Evolutionary conservation across 495 filamentous ascomycete genomes (phyloP), one percentile per base, ranked within the genome.

Genomic region (Cercophora samala): DNA sequence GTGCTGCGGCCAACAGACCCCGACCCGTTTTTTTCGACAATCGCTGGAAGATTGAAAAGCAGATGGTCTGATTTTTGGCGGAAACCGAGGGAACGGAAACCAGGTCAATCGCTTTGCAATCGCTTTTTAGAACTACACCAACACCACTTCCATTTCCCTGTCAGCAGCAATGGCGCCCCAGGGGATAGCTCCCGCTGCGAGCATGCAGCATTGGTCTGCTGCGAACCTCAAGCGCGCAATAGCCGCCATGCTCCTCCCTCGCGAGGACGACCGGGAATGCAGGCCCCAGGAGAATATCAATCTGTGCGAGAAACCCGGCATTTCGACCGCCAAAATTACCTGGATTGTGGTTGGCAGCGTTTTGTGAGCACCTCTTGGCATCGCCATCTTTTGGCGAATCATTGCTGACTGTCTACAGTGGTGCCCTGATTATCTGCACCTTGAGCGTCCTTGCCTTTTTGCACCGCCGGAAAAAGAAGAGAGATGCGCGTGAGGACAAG

Each of bases 231-330:
- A 52, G 25, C 71, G 69, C 19, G 71, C 66, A 52, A 56, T 67
- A 24, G 60, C 55, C 18, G 56, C 51, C 5, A 51, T 63, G 63
- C 68, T 75, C 23, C 5, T 67, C 62, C 23, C n/a, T 8, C 73
- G 73, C 22, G 69, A 65, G 5, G 69, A 73, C 23, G 25, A 68
- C 19, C n/a, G n/a, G n/a, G 51, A 68, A 18, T 70, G 69, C 56
- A 32, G 17, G 18, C 59, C 66, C 1, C 66, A 64, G 26, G 59
- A 65, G n/a, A 65, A 25, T 15, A 58, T 67, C 25, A 60, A 74
- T 42, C 63, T 73, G 1, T 76, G 74, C 73, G 73, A 76, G 51
- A 76, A 73, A 68, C 70, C 74, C n/a, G 61, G 54, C 11, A 58
- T 66, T 4, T 70, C 74, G 55, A 69, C 68, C 5, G 58, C 62